Percentiles rank a stretch among this genome's conserved stretches.
phyloP scores from a whole-genome alignment of 257 asterid species.

The Ligustrum vulgare region DNA sequence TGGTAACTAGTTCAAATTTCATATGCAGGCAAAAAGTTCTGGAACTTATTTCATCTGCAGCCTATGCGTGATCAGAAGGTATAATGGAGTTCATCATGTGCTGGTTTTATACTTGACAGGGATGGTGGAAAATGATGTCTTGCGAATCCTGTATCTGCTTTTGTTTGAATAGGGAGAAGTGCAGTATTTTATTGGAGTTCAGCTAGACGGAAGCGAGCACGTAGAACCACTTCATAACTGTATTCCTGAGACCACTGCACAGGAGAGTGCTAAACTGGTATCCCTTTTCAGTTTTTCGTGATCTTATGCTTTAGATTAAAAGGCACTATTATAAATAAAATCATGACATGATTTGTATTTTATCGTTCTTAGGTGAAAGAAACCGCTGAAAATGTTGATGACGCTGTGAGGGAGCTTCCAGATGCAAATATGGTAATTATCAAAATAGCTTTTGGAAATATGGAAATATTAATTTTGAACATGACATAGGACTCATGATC shows the following conservation, averaged over 20 bases:
- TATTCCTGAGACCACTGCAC: conserved; percentile 84
- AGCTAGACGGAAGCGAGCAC: conserved; percentile 93
- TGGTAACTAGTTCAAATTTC: neutral
- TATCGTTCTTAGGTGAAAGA: conserved; percentile 65
- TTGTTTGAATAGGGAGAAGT: conserved; percentile 81
- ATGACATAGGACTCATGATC: conserved; percentile 17
- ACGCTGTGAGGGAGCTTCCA: conserved; percentile 95
- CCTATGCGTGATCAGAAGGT: conserved; percentile 99
- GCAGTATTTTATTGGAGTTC: conserved; percentile 96
- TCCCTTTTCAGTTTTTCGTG: neutral
- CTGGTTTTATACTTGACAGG: neutral
- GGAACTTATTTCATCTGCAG: conserved; percentile 98
- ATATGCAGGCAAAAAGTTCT: conserved; percentile 81
- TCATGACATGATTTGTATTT: conserved; percentile 5
- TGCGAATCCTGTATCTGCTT: neutral
- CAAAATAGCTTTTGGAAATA: neutral
- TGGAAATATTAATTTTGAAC: neutral
- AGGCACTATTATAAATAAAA: neutral
- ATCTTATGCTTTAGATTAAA: conserved; percentile 10
- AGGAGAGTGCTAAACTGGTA: conserved; percentile 73
- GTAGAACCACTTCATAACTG: conserved; percentile 89
- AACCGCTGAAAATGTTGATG: conserved; percentile 91
- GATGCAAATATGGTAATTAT: conserved; percentile 82
- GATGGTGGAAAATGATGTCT: neutral
- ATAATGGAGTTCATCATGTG: conserved; percentile 5